Percentiles rank a stretch among this genome's conserved stretches.
phyloP scores from a whole-genome alignment of 169 alveolate genomes.

The Eimeria maxima region DNA sequence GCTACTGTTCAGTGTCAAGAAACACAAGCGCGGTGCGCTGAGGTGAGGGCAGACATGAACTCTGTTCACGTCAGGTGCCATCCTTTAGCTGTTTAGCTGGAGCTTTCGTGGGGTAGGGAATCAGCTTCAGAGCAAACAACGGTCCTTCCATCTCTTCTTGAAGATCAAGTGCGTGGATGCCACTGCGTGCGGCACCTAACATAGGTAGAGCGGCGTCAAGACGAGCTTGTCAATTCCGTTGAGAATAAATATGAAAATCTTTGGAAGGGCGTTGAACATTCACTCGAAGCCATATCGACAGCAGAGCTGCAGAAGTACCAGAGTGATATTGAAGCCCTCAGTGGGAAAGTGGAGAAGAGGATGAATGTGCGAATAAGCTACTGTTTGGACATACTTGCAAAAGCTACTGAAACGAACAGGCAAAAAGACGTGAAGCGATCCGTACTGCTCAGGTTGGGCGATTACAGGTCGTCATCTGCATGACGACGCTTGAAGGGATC shows the following conservation, averaged over 20 bases:
- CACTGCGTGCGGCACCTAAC: neutral
- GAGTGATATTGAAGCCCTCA: conserved; percentile 19
- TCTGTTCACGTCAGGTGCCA: neutral
- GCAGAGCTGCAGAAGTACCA: conserved; percentile 58
- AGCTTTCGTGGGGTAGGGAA: neutral
- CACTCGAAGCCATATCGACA: conserved; percentile 38
- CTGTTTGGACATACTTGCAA: conserved; percentile 66
- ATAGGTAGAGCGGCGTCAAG: conserved; percentile 59
- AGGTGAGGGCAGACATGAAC: neutral
- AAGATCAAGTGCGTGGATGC: neutral
- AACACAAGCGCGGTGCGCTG: conserved; percentile 45
- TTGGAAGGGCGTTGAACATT: conserved; percentile 26
- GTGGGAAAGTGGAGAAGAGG: conserved; percentile 36
- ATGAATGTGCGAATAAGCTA: conserved; percentile 46
- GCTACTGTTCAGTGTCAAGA: conserved; percentile 8
- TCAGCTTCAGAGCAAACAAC: neutral
- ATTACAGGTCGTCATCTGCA: neutral
- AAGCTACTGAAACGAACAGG: conserved; percentile 21
- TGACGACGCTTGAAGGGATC: neutral
- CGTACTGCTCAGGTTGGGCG: conserved; percentile 62
- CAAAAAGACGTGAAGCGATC: conserved; percentile 33
- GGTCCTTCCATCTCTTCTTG: neutral
- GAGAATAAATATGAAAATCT: conserved; percentile 59
- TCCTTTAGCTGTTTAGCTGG: neutral
- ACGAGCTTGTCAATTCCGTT: conserved; percentile 24